Conservation (phyloP, 2,329 filamentous ascomycete genomes). For the Trichoderma sp. region DNA sequence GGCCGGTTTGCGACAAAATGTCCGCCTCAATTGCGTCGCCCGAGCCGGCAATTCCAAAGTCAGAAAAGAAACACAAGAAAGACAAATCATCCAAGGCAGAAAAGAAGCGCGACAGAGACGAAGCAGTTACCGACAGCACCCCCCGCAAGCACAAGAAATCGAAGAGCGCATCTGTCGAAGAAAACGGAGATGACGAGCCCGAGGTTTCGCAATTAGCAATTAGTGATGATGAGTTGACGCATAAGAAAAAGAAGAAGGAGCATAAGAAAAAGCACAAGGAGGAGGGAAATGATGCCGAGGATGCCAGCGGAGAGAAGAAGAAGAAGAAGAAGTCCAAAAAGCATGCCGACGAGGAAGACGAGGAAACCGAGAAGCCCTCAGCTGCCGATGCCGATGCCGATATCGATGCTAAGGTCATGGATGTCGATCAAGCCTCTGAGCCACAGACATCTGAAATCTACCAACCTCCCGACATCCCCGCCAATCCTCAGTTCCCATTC, state of each 20-base stretch:
- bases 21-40: constrained; percentile 35
- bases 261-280: constrained; percentile 38
- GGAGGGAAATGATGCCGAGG: constrained; percentile 24
- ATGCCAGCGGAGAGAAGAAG: constrained; percentile 34
- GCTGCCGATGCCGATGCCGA: constrained; percentile 29
- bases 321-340: constrained; percentile 38
- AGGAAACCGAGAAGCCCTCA: constrained; percentile 25
- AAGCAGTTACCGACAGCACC: constrained; percentile 42
- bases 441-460: constrained; percentile 39
- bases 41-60: constrained; percentile 36
- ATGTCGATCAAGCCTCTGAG: constrained; percentile 39
- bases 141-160: constrained; percentile 55
- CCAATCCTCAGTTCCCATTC: constrained; percentile 65
- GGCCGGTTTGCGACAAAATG: constrained; percentile 21
- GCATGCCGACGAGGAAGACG: constrained; percentile 35
- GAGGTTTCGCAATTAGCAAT: constrained; percentile 28
- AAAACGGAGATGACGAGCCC: constrained; percentile 30
- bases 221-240: constrained; percentile 39
- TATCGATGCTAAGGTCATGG: constrained; percentile 42
- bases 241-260: constrained; percentile 38
- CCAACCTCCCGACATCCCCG: constrained; percentile 43
- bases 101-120: constrained; percentile 50
- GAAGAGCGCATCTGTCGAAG: constrained; percentile 46
- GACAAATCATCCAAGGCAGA: constrained; percentile 38
- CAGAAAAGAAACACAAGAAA: constrained; percentile 46